Percentiles rank a stretch among this genome's conserved stretches.
Evolutionary conservation across 345 rosid species (phyloP).

Genomic region (Limnanthes douglasii): DNA sequence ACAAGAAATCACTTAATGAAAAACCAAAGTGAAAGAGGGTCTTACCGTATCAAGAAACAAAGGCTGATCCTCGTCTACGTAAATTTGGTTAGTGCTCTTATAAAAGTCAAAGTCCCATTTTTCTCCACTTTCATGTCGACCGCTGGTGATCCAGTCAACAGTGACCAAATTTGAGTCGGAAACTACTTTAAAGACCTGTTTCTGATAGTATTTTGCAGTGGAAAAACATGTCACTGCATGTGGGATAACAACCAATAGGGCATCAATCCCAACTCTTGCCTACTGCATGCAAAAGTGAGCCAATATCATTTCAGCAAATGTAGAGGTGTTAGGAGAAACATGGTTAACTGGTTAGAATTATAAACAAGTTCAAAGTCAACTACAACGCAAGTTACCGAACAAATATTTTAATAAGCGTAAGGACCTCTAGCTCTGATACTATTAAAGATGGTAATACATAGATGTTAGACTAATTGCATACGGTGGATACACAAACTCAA

Average conservation of each 20-base stretch:
- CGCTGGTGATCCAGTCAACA: slow-evolving; percentile 95
- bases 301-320: too few relatives aligned
- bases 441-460: too few relatives aligned
- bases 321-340: too few relatives aligned
- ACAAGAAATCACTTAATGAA: too few relatives aligned
- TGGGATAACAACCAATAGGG: slow-evolving; percentile 64
- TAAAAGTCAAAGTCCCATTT: slow-evolving; percentile 83
- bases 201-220: slow-evolving; percentile 72
- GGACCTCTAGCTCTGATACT: too few relatives aligned
- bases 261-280: slow-evolving; percentile 58
- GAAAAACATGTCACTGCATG: slow-evolving; percentile 94
- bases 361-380: too few relatives aligned
- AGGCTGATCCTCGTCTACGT: slow-evolving; percentile 37
- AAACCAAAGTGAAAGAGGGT: too few relatives aligned
- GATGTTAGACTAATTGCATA: too few relatives aligned
- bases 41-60: slow-evolving; percentile 70
- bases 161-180: slow-evolving; percentile 57
- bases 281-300: slow-evolving; percentile 28
- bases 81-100: slow-evolving; percentile 67
- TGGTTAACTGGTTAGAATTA: too few relatives aligned
- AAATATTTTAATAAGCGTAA: too few relatives aligned
- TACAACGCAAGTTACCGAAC: too few relatives aligned
- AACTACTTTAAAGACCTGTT: slow-evolving; percentile 56
- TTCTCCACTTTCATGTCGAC: slow-evolving; percentile 81
- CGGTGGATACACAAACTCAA: too few relatives aligned